These are phyloP conservation scores for Aureobasidium zeae DNA, from an alignment of 2,329 filamentous ascomycete genomes.

Conservation along the genomic window DNA sequence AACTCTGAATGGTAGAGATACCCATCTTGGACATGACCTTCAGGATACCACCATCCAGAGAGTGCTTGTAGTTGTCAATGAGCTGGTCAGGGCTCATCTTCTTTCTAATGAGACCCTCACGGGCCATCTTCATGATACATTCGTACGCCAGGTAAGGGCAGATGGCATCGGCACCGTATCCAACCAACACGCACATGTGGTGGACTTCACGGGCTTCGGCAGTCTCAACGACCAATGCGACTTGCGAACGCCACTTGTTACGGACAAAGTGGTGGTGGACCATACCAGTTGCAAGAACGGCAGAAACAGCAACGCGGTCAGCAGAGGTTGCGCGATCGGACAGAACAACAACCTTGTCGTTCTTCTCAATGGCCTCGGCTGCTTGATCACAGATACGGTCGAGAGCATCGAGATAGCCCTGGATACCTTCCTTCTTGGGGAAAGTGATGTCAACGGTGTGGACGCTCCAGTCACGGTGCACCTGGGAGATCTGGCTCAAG, in stretches of 20 bases:
- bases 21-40: slow-evolving; percentile 99
- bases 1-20: slow-evolving; percentile 89
- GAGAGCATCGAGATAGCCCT: slow-evolving; percentile 77
- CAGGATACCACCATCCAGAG: slow-evolving; percentile 87
- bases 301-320: slow-evolving; percentile 75
- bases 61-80: slow-evolving; percentile 94
- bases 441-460: slow-evolving; percentile 90
- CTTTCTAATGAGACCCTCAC: slow-evolving; percentile 86
- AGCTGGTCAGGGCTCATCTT: slow-evolving; percentile 72
- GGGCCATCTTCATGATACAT: slow-evolving; percentile 93
- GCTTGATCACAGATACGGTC: slow-evolving; percentile 81
- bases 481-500: slow-evolving; percentile 62
- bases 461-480: slow-evolving; percentile 75
- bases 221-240: slow-evolving; percentile 80
- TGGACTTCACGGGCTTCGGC: slow-evolving; percentile 95
- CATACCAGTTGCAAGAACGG: slow-evolving; percentile 81
- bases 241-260: slow-evolving; percentile 90
- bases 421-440: slow-evolving; percentile 70
- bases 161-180: slow-evolving; percentile 88
- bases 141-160: slow-evolving; percentile 94
- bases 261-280: slow-evolving; percentile 91
- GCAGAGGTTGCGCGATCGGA: slow-evolving; percentile 79
- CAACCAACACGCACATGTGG: slow-evolving; percentile 96
- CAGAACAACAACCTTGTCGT: slow-evolving; percentile 76
- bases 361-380: slow-evolving; percentile 71